Conservation (phyloP, 331 rosid genomes). For the Quercus phellos region DNA sequence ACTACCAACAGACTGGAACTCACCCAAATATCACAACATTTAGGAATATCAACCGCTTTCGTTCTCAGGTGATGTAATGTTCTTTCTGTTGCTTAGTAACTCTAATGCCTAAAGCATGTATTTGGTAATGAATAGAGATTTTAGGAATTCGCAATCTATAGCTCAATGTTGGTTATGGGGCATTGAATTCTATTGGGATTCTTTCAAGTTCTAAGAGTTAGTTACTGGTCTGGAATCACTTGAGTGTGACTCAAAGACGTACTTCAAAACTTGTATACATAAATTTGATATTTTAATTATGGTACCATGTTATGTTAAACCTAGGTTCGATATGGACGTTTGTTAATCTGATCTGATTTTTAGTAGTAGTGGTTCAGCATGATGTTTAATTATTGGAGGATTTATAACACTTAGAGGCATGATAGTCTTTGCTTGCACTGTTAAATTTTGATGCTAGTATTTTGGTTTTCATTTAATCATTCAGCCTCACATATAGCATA, state of each 20-base stretch:
- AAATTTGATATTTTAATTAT: not conserved
- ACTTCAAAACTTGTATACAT: not conserved
- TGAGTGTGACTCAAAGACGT: not conserved
- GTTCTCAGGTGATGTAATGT: constrained; percentile 29
- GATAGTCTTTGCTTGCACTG: not conserved
- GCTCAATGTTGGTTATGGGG: not conserved
- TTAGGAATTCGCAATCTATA: not conserved
- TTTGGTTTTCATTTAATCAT: not conserved
- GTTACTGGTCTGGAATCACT: not conserved
- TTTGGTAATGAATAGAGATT: not conserved
- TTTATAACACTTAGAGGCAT: not conserved
- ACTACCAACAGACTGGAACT: constrained; percentile 74
- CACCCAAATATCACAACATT: constrained; percentile 82
- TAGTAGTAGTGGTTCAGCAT: not conserved
- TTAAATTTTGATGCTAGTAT: not conserved
- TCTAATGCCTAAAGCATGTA: not conserved
- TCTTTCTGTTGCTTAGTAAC: not conserved
- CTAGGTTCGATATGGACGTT: not conserved
- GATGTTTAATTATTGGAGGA: not conserved
- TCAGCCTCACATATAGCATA: not conserved
- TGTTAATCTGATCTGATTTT: constrained; percentile 2
- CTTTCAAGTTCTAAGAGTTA: not conserved
- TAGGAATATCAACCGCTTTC: constrained; percentile 45
- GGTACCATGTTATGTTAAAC: not conserved
- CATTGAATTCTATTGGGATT: not conserved